phyloP scores from a whole-genome alignment of 2,329 filamentous ascomycete species.

The Neoascochyta sp. region DNA sequence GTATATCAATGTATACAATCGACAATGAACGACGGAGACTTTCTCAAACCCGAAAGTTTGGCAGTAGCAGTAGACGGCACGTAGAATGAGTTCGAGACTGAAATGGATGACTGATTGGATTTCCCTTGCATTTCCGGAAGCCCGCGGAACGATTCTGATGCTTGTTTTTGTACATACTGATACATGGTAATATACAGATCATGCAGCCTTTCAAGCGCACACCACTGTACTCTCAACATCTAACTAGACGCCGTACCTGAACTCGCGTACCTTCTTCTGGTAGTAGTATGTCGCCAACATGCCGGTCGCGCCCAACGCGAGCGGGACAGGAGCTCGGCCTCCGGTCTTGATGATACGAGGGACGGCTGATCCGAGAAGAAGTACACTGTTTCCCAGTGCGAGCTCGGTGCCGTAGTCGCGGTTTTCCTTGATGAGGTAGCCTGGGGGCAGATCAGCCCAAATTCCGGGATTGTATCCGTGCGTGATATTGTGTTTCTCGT shows the following conservation, averaged over 20 bases:
- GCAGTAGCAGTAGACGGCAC: background rate
- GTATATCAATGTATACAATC: no score
- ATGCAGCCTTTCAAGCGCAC: no score
- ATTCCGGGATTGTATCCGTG: no score
- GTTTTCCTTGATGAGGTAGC: conserved; percentile 28
- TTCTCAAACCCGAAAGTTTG: background rate
- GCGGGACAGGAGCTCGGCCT: conserved; percentile 24
- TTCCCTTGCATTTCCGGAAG: no score
- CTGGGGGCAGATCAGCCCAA: conserved; percentile 7
- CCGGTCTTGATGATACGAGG: conserved; percentile 27
- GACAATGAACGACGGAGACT: no score
- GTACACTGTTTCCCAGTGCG: conserved; percentile 23
- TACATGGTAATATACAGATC: no score
- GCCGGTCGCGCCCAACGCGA: conserved; percentile 23
- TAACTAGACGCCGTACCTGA: conserved; percentile 27
- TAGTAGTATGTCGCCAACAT: conserved; percentile 26
- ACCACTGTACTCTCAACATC: no score
- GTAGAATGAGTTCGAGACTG: background rate
- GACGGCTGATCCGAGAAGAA: conserved; percentile 22
- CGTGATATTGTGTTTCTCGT: background rate
- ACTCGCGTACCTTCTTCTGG: conserved; percentile 30
- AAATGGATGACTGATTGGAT: no score
- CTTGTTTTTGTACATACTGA: no score
- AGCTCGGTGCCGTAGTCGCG: conserved; percentile 29
- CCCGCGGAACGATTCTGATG: no score